Conservation (phyloP, 1,284 basidiomycete species). For the Ustilago crameri region DNA sequence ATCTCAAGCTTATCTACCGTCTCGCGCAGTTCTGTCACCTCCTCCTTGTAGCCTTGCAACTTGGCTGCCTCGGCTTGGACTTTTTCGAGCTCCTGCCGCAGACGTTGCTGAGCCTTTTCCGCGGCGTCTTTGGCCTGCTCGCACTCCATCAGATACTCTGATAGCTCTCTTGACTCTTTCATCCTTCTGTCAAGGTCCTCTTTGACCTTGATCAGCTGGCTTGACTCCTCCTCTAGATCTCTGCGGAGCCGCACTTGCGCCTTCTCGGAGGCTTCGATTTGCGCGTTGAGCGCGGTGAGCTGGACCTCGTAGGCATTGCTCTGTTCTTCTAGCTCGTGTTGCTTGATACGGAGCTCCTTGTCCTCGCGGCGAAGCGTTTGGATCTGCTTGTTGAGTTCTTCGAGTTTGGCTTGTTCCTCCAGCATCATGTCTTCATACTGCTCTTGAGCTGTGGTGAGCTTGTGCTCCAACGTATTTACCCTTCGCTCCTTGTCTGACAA, state of each 20-base stretch:
- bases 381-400: constrained; percentile 41
- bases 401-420: constrained; percentile 39
- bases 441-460: constrained; percentile 45
- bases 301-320: constrained; percentile 37
- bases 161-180: constrained; percentile 38
- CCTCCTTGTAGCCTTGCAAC: constrained; percentile 39
- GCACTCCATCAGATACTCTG: constrained; percentile 39
- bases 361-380: constrained; percentile 41
- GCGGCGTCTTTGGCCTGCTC: constrained; percentile 30
- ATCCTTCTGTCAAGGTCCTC: constrained; percentile 34
- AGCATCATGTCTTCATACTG: constrained; percentile 45
- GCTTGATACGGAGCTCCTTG: constrained; percentile 35
- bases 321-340: constrained; percentile 38
- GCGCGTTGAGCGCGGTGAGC: constrained; percentile 31
- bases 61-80: constrained; percentile 19
- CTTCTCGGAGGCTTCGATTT: constrained; percentile 38
- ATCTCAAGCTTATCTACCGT: constrained; percentile 45
- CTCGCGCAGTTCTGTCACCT: constrained; percentile 24
- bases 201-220: constrained; percentile 30
- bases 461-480: constrained; percentile 40
- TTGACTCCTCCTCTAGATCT: constrained; percentile 42
- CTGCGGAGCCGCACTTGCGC: constrained; percentile 31
- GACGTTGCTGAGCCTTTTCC: constrained; percentile 10
- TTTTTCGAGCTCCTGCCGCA: constrained; percentile 39
- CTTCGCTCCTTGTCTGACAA: constrained; percentile 45